These are phyloP conservation scores for Serendipita sp. DNA, from an alignment of 768 basidiomycete species.

Conservation along the genomic window DNA sequence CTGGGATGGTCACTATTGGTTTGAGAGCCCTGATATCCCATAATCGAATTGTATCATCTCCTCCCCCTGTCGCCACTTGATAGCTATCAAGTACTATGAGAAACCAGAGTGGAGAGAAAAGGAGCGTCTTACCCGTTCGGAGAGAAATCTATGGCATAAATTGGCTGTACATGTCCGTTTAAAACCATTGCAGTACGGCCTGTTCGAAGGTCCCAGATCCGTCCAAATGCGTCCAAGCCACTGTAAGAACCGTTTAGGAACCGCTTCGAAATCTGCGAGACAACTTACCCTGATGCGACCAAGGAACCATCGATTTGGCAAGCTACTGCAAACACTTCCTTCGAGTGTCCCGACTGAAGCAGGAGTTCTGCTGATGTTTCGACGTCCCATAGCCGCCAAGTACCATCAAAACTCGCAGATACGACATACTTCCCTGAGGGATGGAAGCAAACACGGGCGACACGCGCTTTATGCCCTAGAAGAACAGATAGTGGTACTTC, in stretches of 20 bases:
- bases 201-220: constrained; percentile 92
- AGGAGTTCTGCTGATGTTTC: constrained; percentile 63
- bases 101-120: not conserved
- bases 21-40: constrained; percentile 95
- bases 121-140: constrained; percentile 70
- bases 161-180: constrained; percentile 89
- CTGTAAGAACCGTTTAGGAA: constrained; percentile 24
- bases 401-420: constrained; percentile 91
- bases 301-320: constrained; percentile 92
- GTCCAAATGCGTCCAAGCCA: constrained; percentile 89
- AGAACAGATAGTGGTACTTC: constrained; percentile 74
- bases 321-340: constrained; percentile 89
- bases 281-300: constrained; percentile 72
- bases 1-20: constrained; percentile 90
- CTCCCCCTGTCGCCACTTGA: constrained; percentile 92
- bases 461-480: constrained; percentile 76
- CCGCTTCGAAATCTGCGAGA: not conserved
- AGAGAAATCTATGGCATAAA: constrained; percentile 81
- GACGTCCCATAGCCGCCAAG: constrained; percentile 96
- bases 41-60: constrained; percentile 94
- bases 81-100: constrained; percentile 36
- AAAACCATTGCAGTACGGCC: constrained; percentile 95
- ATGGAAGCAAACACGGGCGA: constrained; percentile 91
- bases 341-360: constrained; percentile 91
- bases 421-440: constrained; percentile 88